Evolutionary conservation across 306 rosid genomes (phyloP), one percentile per base, ranked within the genome.

Genomic region (Mimosa bimucronata): DNA sequence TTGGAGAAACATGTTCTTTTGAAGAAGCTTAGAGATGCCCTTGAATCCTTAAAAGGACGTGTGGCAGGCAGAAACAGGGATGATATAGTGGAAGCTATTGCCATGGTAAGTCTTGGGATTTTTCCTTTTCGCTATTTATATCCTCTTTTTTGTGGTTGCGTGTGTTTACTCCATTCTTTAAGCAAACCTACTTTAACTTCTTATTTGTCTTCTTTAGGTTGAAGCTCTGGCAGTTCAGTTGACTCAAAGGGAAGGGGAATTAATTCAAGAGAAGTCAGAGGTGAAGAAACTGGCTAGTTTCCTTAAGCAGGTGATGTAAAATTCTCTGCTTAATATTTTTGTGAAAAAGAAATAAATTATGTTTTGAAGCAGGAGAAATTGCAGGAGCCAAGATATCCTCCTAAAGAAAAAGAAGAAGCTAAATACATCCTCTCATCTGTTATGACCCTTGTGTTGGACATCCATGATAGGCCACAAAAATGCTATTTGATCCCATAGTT

Each of bases 11-110:
- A 92, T 48, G 97, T 94, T 61, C 91, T 94, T 77, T 85, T 94
- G 86, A 94, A 92, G 90, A 94, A 94, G 93, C 97, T 94, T 61
- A 86, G 97, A 67, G 98, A 94, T 90, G 98, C 97, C 21, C 86
- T 94, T 75, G 94, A 94, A 84, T 90, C 92, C 83, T 86, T 94
- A 81, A 92, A 88, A 85, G 97, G 97, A 28, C 92, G 90, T 61
- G 94, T 92, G 66, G 90, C 87, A 13, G 97, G 94, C 57, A 90
- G 90, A 87, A 94, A 90, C 91, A 92, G 81, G 87, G 97, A 94
- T 77, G 98, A 94, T 79, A 91, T 94, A 38, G 89, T 78, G 73
- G 97, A 87, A 79, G 97, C 97, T 55, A 94, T 94, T 87, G 82
- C 97, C 73, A 90, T 94, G 98, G 98, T 94, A 65, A 79, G 91